phyloP scores from a whole-genome alignment of 192 early-diverging fungal genomes.

The Mortierella claussenii region DNA sequence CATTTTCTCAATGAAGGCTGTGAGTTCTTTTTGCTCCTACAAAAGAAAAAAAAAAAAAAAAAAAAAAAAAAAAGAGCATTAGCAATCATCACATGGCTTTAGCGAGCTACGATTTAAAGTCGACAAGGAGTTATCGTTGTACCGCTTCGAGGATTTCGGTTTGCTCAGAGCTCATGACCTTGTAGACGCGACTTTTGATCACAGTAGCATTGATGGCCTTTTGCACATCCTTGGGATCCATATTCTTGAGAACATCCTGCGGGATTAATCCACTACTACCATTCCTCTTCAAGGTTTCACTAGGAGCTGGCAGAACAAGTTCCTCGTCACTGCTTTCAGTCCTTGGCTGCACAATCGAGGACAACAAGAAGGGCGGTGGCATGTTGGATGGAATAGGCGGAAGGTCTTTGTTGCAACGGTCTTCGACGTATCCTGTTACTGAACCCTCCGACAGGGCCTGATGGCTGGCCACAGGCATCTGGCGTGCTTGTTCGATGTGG shows the following conservation, averaged over 20 bases:
- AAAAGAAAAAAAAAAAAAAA: neutral
- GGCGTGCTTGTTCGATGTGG: neutral
- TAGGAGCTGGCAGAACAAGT: neutral
- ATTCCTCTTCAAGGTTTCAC: conserved; percentile 6
- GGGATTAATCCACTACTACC: conserved; percentile 24
- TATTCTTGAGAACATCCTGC: conserved; percentile 30
- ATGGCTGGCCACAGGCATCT: conserved; percentile 1
- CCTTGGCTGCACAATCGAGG: neutral
- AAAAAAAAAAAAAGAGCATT: too few species aligned
- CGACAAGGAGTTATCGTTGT: too few species aligned
- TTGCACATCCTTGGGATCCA: conserved; percentile 26
- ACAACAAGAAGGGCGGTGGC: neutral
- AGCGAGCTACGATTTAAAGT: too few species aligned
- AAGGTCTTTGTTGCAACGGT: conserved; percentile 18
- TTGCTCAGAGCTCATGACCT: conserved; percentile 34
- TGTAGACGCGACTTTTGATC: conserved; percentile 39
- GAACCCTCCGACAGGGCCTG: conserved; percentile 29
- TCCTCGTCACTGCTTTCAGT: conserved; percentile 1
- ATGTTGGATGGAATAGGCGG: conserved; percentile 27
- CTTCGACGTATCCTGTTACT: conserved; percentile 14
- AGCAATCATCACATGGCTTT: too few species aligned
- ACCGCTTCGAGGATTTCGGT: conserved; percentile 34
- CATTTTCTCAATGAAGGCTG: conserved; percentile 35
- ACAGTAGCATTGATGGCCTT: conserved; percentile 9
- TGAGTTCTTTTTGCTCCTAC: conserved; percentile 39